Percentiles rank a stretch among this genome's conserved stretches.
Evolutionary conservation across 2,329 filamentous ascomycete genomes (phyloP).

Genomic region (Xylariales sp.): DNA sequence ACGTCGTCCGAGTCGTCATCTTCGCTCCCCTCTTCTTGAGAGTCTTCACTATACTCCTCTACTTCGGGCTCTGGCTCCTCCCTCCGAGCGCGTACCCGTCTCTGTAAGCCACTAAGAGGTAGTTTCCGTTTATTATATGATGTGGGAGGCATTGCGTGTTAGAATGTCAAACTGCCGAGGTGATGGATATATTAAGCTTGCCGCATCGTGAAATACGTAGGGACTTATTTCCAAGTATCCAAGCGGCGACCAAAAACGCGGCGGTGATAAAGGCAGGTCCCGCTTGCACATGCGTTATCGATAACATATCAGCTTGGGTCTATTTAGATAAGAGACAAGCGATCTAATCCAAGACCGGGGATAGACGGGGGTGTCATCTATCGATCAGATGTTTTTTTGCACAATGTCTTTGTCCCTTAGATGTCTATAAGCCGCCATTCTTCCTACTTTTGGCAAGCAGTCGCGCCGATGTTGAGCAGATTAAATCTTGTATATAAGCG

Average conservation of each 20-base stretch:
- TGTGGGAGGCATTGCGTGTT: conserved; percentile 40
- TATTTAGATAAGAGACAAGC: background rate
- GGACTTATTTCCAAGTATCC: background rate
- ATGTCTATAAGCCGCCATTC: background rate
- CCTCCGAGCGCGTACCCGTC: conserved; percentile 58
- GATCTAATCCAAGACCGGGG: no score
- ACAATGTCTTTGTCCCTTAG: background rate
- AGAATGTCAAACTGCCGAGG: background rate
- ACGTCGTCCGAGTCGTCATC: conserved; percentile 47
- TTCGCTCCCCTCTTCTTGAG: conserved; percentile 52
- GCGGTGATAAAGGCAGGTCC: conserved; percentile 15
- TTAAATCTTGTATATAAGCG: background rate
- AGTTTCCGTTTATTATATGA: conserved; percentile 56
- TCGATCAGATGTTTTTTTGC: no score
- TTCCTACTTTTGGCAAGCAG: background rate
- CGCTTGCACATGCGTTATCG: conserved; percentile 13
- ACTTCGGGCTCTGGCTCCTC: conserved; percentile 57
- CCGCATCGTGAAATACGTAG: background rate
- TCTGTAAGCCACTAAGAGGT: conserved; percentile 52
- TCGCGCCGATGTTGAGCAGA: conserved; percentile 23
- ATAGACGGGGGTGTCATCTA: no score
- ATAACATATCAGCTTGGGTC: background rate
- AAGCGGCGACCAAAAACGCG: conserved; percentile 3
- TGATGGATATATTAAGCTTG: background rate
- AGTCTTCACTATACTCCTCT: conserved; percentile 52